Evolutionary conservation across 805 yeast species (phyloP).

Genomic region (Metschnikowia orientalis): DNA sequence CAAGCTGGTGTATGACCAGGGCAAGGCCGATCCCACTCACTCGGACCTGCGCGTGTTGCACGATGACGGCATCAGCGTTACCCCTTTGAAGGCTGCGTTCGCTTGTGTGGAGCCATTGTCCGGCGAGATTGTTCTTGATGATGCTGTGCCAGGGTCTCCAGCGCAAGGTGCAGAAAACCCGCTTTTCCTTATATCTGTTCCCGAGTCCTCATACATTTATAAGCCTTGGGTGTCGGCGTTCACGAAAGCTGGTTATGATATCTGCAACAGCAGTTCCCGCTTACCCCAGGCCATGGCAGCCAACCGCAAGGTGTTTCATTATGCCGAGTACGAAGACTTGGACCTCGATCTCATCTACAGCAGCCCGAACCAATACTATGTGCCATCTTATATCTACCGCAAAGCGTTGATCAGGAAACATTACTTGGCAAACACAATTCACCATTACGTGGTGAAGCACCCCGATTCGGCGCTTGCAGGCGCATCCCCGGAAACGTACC

Average conservation of each 20-base stretch:
- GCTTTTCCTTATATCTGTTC: conserved; percentile 35
- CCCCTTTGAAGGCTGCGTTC: conserved; percentile 64
- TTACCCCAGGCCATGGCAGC: too few species aligned
- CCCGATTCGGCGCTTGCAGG: conserved; percentile 57
- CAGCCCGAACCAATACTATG: conserved; percentile 46
- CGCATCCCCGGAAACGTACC: conserved; percentile 72
- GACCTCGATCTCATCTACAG: conserved; percentile 62
- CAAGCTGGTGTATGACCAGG: conserved; percentile 55
- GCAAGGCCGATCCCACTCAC: conserved; percentile 36
- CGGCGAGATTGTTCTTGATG: conserved; percentile 54
- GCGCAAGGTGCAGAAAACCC: not conserved
- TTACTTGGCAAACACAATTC: conserved; percentile 80
- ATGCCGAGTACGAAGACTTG: conserved; percentile 85
- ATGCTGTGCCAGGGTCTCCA: conserved; percentile 1
- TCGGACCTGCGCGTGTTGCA: conserved; percentile 70
- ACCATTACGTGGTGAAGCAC: conserved; percentile 65
- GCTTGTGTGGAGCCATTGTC: conserved; percentile 44
- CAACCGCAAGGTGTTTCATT: conserved; percentile 54
- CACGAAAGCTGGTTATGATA: conserved; percentile 20
- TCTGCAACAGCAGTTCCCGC: too few species aligned
- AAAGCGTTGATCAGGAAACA: conserved; percentile 91
- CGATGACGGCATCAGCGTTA: conserved; percentile 54
- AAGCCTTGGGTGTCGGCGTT: conserved; percentile 41
- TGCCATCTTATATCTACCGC: conserved; percentile 81
- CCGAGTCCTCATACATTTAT: conserved; percentile 37